These are phyloP conservation scores for Podila verticillata DNA, from an alignment of 192 early-diverging fungal species.

Conservation along the genomic window DNA sequence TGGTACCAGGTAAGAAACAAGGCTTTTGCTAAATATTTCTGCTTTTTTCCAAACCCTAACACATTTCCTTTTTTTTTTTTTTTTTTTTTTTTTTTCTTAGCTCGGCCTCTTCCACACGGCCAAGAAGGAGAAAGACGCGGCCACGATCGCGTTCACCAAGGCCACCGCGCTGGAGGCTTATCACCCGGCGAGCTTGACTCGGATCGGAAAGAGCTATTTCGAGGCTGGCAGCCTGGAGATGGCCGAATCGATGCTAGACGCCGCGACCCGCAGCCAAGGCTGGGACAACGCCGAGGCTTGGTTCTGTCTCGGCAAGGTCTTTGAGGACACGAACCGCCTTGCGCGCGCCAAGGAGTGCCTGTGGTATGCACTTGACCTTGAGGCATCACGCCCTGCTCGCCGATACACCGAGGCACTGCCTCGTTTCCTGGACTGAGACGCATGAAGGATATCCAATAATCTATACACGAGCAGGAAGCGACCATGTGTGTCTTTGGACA, in stretches of 20 bases:
- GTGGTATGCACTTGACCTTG: slow-evolving; percentile 68
- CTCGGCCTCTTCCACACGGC: slow-evolving; percentile 53
- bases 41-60: too few species aligned
- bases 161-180: slow-evolving; percentile 54
- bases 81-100: slow-evolving; percentile 1
- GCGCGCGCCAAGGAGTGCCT: slow-evolving; percentile 64
- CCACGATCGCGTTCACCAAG: slow-evolving; percentile 60
- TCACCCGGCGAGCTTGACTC: slow-evolving; percentile 53
- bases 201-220: slow-evolving; percentile 58
- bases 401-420: slow-evolving; percentile 56
- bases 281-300: slow-evolving; percentile 74
- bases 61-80: too few species aligned
- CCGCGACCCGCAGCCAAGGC: slow-evolving; percentile 58
- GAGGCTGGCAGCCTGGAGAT: slow-evolving; percentile 55
- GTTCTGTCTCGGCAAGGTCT: slow-evolving; percentile 62
- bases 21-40: too few species aligned
- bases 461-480: too few species aligned
- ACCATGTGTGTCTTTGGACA: too few species aligned
- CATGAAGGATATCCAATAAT: too few species aligned
- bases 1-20: too few species aligned
- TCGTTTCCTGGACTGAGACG: too few species aligned
- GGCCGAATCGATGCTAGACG: slow-evolving; percentile 63
- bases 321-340: slow-evolving; percentile 50
- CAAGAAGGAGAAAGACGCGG: slow-evolving; percentile 50
- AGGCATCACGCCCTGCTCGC: slow-evolving; percentile 59